A percentile compares a stretch with the other conserved stretches of the same genome.
These are phyloP conservation scores for Botryosphaeria dothidea DNA, from an alignment of 2,329 filamentous ascomycete genomes.

Conservation along the genomic window DNA sequence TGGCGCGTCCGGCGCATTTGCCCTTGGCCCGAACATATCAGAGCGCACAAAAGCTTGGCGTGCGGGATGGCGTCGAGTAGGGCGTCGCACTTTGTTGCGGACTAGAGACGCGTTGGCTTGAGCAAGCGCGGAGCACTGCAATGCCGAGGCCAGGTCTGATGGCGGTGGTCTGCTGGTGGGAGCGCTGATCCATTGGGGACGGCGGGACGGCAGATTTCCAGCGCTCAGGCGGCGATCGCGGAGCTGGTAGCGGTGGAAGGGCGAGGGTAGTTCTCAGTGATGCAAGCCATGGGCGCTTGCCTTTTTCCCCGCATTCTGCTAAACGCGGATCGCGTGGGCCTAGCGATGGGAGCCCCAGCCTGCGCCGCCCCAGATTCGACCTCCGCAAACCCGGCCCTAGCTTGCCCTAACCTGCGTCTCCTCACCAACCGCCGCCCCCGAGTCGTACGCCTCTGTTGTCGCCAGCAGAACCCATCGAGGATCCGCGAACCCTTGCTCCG, in stretches of 20 bases:
- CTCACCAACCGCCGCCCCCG: constrained; percentile 2
- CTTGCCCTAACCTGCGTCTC: background rate
- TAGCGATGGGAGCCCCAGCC: constrained; percentile 1
- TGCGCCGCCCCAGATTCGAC: background rate
- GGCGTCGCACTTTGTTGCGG: background rate
- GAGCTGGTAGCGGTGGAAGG: background rate
- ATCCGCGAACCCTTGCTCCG: constrained; percentile 6
- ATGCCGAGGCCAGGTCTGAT: background rate
- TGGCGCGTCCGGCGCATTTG: background rate
- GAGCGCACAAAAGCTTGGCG: constrained; percentile 11
- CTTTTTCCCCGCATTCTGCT: constrained; percentile 11
- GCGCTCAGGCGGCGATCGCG: too few relatives aligned
- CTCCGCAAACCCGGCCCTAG: constrained; percentile 14
- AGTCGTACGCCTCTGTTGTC: background rate
- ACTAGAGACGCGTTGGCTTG: background rate
- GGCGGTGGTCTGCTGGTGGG: background rate
- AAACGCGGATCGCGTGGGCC: background rate
- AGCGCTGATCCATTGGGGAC: background rate
- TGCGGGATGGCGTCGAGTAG: constrained; percentile 8
- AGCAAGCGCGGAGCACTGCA: background rate
- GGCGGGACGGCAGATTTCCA: too few relatives aligned
- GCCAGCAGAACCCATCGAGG: background rate
- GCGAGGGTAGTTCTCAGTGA: background rate
- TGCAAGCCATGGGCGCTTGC: background rate
- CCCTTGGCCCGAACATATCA: constrained; percentile 16